These are phyloP conservation scores for Apiospora sp. DNA, from an alignment of 2,329 filamentous ascomycete species.

Conservation along the genomic window DNA sequence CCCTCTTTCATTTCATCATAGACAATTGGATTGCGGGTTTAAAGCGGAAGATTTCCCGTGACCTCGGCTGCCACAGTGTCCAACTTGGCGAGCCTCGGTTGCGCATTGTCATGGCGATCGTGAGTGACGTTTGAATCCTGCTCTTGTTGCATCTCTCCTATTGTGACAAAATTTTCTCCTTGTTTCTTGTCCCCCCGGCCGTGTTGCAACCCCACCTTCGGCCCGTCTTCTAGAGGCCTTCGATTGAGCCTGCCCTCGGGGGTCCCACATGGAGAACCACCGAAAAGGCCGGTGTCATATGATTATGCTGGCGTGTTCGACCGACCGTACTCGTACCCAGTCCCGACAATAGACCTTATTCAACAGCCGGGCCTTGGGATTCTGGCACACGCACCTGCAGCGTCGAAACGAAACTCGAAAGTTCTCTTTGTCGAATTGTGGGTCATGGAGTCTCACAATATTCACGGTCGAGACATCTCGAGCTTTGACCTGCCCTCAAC, in stretches of 20 bases:
- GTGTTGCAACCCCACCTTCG: conserved; percentile 17
- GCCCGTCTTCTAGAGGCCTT: conserved; percentile 14
- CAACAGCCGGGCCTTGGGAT: conserved; percentile 7
- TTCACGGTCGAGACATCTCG: conserved; percentile 67
- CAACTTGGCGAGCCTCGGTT: not conserved
- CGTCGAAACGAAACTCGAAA: conserved; percentile 14
- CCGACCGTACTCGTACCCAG: conserved; percentile 17
- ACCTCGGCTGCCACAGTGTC: conserved; percentile 11
- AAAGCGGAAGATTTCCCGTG: not conserved
- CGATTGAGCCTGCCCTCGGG: conserved; percentile 17
- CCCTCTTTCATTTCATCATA: not conserved
- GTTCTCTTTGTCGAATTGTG: conserved; percentile 13
- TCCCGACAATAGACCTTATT: not conserved
- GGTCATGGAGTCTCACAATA: conserved; percentile 64
- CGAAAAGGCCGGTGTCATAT: conserved; percentile 20
- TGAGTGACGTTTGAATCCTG: not conserved
- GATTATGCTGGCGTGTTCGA: conserved; percentile 17
- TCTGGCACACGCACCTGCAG: not conserved
- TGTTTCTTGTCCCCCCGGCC: conserved; percentile 19
- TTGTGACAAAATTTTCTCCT: conserved; percentile 10
- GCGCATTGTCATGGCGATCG: not conserved
- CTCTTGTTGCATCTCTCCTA: conserved; percentile 4
- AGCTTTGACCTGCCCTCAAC: conserved; percentile 65
- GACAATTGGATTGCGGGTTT: not conserved
- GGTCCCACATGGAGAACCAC: conserved; percentile 13